Conservation (phyloP, 1,284 basidiomycete species). For the Microbotryomycetes sp. region DNA sequence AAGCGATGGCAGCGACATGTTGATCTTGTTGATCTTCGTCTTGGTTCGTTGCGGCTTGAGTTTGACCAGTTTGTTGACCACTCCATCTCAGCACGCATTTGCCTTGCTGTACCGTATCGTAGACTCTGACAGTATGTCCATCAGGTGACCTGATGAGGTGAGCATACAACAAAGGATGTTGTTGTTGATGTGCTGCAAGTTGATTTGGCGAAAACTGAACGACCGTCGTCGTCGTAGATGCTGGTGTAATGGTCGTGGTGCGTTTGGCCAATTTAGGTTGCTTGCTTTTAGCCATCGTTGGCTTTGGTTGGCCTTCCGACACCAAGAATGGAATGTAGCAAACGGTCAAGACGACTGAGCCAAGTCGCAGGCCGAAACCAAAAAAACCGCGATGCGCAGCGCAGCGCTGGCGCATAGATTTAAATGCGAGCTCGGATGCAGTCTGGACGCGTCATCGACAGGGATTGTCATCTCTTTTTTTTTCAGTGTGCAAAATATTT, state of each 20-base stretch:
- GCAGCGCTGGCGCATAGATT: too few species aligned
- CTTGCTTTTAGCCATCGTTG: slow-evolving; percentile 29
- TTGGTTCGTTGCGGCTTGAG: background rate
- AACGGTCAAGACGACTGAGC: too few species aligned
- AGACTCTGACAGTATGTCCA: slow-evolving; percentile 29
- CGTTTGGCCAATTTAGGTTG: slow-evolving; percentile 12
- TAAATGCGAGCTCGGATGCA: too few species aligned
- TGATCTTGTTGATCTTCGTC: slow-evolving; percentile 13
- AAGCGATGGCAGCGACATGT: slow-evolving; percentile 21
- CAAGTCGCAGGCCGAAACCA: too few species aligned
- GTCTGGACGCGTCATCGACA: too few species aligned
- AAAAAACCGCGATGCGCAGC: too few species aligned
- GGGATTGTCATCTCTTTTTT: too few species aligned
- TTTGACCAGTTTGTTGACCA: background rate
- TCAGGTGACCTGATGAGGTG: slow-evolving; percentile 28
- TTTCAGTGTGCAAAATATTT: too few species aligned
- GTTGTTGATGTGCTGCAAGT: slow-evolving; percentile 8
- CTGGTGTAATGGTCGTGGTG: slow-evolving; percentile 33
- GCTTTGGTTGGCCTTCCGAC: too few species aligned
- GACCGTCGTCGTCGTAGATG: slow-evolving; percentile 12
- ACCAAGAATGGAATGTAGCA: too few species aligned
- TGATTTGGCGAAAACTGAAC: slow-evolving; percentile 9
- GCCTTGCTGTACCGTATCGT: slow-evolving; percentile 18
- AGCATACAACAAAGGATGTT: slow-evolving; percentile 11
- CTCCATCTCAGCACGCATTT: slow-evolving; percentile 27